Base-by-base conservation (phyloP, 768 basidiomycete genomes). In the Boletus patriciae region DNA sequence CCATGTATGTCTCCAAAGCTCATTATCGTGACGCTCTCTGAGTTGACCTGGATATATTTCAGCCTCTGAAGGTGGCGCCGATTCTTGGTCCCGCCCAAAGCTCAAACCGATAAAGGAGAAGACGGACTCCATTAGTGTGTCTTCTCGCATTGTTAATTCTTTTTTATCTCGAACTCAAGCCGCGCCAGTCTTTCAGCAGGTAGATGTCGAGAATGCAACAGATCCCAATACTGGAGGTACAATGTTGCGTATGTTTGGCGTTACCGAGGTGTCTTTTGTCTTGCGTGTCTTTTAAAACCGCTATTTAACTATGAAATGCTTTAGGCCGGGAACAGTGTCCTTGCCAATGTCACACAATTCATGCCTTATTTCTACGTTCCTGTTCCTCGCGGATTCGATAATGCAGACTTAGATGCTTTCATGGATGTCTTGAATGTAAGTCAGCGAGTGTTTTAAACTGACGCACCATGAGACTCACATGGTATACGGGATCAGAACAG, bases 361-460 rank as follows among this genome's bases (percentile, higher is more conserved):
- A 72, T 85, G 47, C 96, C 97, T 0, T 98, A 99, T 72, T 97
- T 99, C 73, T 99, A 94, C 65, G 75, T 98, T 41, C 80, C 92
- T 4, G 83, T 87, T 31, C 97, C 97, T 33, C 83, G 88, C 18
- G 94, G 94, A 0, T 94, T 98, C 61, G 74, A 78, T 31, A 75
- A 80, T 33, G 78, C 81, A 18, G 94, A 98, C 63, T 66, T 88
- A 3, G 75, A 74, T 3, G 72, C 86, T 0, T 87, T 99, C 65
- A 76, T 74, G 42, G 76, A 80, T 15, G 78, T 87, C 56, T 70
- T 99, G 42, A 96, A 95, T 70, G 94, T 93, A 47, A 67, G 88
- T 71, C 21, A 25, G 13, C 37, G 40, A 27, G 25, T 21, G 18
- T 47, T 49, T 42, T 3, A 25, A 46, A 40, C 10, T 6, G 11